A percentile compares a stretch with the other conserved stretches of the same genome.
Conservation (phyloP, 1,284 basidiomycete genomes). For the Irpex rosettiformis region DNA sequence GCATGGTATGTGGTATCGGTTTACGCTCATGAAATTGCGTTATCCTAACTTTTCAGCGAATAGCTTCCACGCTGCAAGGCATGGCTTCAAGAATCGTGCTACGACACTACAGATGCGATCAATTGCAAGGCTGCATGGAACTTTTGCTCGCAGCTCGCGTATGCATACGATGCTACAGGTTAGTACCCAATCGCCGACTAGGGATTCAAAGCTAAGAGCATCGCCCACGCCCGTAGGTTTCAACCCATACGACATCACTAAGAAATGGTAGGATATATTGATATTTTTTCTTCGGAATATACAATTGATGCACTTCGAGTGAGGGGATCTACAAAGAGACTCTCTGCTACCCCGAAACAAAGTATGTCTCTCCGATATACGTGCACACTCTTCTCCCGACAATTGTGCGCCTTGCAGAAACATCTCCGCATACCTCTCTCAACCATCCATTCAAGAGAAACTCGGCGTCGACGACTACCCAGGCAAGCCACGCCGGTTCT, state of each 20-base stretch:
- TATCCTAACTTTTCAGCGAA: background rate
- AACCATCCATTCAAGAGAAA: background rate
- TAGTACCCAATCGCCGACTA: background rate
- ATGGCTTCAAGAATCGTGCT: slow-evolving; percentile 26
- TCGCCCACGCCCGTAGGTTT: background rate
- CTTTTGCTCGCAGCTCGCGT: slow-evolving; percentile 32
- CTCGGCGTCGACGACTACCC: background rate
- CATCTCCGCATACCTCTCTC: background rate
- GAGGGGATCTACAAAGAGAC: background rate
- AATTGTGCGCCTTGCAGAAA: background rate
- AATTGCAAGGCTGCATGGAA: slow-evolving; percentile 34
- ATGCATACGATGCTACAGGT: slow-evolving; percentile 15
- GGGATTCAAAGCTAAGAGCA: too few relatives aligned
- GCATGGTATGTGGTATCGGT: slow-evolving; percentile 28
- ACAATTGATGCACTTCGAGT: background rate
- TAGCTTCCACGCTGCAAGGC: slow-evolving; percentile 30
- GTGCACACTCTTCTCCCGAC: background rate
- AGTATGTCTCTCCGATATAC: background rate
- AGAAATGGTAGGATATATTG: slow-evolving; percentile 1
- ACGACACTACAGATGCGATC: slow-evolving; percentile 33
- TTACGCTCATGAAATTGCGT: background rate
- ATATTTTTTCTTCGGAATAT: background rate
- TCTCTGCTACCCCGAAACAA: background rate
- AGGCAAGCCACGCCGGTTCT: slow-evolving; percentile 36
- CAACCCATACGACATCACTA: slow-evolving; percentile 6